Evolutionary conservation across 306 rosid species (phyloP).

Genomic region (Ormosia semicastrata): DNA sequence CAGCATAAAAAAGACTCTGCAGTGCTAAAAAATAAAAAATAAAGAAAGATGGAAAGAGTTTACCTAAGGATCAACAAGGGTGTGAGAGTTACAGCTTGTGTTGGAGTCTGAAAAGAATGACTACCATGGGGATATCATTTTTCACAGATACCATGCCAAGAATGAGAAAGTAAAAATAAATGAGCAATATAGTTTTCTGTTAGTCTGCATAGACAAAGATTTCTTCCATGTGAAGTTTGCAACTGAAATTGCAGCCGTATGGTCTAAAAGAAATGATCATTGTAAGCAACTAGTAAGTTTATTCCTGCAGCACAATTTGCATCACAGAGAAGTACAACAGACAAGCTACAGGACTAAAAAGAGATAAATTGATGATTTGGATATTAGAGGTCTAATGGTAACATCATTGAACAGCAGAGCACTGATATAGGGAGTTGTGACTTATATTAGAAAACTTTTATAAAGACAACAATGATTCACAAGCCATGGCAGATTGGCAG

Average conservation of each 20-base stretch:
- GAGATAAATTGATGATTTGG: not conserved
- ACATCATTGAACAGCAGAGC: not conserved
- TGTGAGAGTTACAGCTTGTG: not conserved
- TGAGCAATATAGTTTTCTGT: conserved; percentile 1
- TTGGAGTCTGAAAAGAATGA: not conserved
- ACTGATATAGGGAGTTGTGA: not conserved
- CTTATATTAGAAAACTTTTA: not conserved
- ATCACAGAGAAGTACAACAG: not conserved
- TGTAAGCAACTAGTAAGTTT: not conserved
- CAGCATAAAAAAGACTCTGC: not conserved
- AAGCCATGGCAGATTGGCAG: conserved; percentile 6
- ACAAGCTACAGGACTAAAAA: not conserved
- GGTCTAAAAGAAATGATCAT: not conserved
- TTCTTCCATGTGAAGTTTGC: not conserved
- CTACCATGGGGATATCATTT: not conserved
- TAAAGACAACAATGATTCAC: not conserved
- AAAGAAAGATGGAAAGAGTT: not conserved
- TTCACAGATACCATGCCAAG: not conserved
- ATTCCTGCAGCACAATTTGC: not conserved
- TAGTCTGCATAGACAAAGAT: not conserved
- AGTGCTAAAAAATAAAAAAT: not conserved
- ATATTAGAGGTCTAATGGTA: not conserved
- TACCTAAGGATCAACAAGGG: not conserved
- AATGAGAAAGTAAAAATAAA: not conserved
- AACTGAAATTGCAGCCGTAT: conserved; percentile 1